Conservation (phyloP, 1,284 basidiomycete species). For the Wallemia hederae region DNA sequence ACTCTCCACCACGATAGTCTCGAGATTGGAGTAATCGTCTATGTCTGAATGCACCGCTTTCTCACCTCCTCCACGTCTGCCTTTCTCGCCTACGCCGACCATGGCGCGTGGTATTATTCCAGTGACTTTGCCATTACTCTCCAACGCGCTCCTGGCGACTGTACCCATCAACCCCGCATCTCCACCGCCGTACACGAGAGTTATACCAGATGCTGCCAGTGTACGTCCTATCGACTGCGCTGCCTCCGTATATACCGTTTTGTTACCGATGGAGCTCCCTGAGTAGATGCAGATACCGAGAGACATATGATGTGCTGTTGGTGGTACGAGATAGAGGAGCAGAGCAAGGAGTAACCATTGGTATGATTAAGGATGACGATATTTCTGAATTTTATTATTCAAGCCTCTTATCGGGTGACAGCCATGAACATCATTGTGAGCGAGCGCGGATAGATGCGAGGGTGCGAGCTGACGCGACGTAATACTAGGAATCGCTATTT, state of each 20-base stretch:
- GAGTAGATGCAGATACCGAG: background rate
- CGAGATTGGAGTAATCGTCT: background rate
- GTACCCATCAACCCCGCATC: background rate
- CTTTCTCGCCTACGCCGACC: background rate
- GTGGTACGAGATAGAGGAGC: too few relatives aligned
- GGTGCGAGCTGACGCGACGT: too few relatives aligned
- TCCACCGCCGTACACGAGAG: background rate
- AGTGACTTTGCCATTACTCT: background rate
- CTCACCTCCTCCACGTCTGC: background rate
- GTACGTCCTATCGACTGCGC: background rate
- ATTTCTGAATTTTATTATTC: background rate
- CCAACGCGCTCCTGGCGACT: background rate
- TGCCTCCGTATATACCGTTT: background rate
- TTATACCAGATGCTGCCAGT: background rate
- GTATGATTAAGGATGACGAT: too few relatives aligned
- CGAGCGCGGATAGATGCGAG: background rate
- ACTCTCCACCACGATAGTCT: background rate
- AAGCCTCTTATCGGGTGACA: background rate
- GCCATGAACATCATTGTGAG: slow-evolving; percentile 12
- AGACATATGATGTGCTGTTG: too few relatives aligned
- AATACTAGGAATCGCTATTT: slow-evolving; percentile 61
- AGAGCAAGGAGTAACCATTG: background rate
- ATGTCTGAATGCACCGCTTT: background rate
- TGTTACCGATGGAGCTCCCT: background rate
- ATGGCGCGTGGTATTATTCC: background rate